Evolutionary conservation across 176 grass and related monocot species (phyloP), one percentile per base, ranked within the genome.

Genomic region (Oryza officinalis): DNA sequence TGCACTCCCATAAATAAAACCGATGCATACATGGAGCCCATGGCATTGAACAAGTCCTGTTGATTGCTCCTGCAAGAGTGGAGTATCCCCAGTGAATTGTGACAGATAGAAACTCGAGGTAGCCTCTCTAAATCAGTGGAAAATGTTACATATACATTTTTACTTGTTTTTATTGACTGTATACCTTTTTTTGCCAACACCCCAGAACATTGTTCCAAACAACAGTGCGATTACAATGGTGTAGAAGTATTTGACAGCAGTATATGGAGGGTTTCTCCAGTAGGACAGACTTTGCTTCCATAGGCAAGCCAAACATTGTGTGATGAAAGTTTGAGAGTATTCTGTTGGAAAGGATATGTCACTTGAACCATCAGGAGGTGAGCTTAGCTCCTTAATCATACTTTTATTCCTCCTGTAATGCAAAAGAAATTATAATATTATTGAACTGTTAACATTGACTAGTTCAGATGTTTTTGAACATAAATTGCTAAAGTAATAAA

Each of bases 251-350:
- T 93, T 91, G 71, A 97, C 90, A 40, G 86, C 90, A 31, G 89
- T 97, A 67, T 97, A 94, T 65, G 94, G 92, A 78, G 94, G 94
- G 79, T 97, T 97, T 90, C 94, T 92, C 94, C 94, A 97, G 52
- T 94, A 97, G 69, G 94, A 97, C 67, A 92, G 70, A 18, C 87
- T 87, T 82, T 94, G 91, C 69, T 97, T 97, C 94, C 92, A 97
- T 27, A 97, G 76, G 86, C 94, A 97, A 78, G 94, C 94, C 6
- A 80, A 72, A 80, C 89, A 94, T 68, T 97, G 94, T 81, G 71
- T 84, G 23, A 90, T 18, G 86, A 97, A 94, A 10, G 80, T 66
- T 50, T 88, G 94, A 2, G 94, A 88, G 59, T 92, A 97, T 64
- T 92, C 63, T 0, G 94, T 92, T 31, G 94, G 87, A 72, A 97